Percentiles rank a stretch among this genome's conserved stretches.
These are phyloP conservation scores for Willaertia magna DNA, from an alignment of 208 protist species.

Conservation along the genomic window DNA sequence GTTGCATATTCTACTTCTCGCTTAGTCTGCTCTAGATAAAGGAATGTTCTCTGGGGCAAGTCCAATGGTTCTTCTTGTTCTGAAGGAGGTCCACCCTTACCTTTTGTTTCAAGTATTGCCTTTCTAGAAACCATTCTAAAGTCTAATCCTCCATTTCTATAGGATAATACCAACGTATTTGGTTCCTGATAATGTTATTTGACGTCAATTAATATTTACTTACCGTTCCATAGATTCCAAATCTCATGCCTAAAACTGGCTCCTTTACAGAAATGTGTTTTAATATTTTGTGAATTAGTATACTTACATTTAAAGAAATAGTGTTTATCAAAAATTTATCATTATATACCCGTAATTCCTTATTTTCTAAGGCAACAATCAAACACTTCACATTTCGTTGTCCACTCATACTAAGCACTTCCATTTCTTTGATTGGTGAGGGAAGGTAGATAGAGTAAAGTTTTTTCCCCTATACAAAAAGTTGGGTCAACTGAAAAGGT, in stretches of 20 bases:
- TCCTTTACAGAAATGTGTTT: too few species aligned
- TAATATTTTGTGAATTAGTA: too few species aligned
- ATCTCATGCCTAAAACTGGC: background rate
- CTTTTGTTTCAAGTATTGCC: constrained; percentile 18
- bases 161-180: background rate
- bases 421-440: constrained; percentile 46
- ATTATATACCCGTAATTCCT: constrained; percentile 75
- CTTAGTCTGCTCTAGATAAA: constrained; percentile 80
- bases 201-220: too few species aligned
- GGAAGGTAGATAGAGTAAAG: constrained; percentile 57
- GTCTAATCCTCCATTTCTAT: constrained; percentile 4
- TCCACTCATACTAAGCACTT: constrained; percentile 45
- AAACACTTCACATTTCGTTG: constrained; percentile 50
- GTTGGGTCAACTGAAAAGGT: background rate
- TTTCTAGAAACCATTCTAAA: constrained; percentile 30
- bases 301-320: constrained; percentile 18
- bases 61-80: constrained; percentile 77
- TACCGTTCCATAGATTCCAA: background rate
- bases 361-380: constrained; percentile 67
- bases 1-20: constrained; percentile 59
- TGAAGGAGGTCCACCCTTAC: constrained; percentile 45
- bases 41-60: constrained; percentile 67
- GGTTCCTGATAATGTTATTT: too few species aligned
- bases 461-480: constrained; percentile 44
- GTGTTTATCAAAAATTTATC: constrained; percentile 60